Conservation (phyloP, 106 monocot genomes). For the Agapanthus africanus region DNA sequence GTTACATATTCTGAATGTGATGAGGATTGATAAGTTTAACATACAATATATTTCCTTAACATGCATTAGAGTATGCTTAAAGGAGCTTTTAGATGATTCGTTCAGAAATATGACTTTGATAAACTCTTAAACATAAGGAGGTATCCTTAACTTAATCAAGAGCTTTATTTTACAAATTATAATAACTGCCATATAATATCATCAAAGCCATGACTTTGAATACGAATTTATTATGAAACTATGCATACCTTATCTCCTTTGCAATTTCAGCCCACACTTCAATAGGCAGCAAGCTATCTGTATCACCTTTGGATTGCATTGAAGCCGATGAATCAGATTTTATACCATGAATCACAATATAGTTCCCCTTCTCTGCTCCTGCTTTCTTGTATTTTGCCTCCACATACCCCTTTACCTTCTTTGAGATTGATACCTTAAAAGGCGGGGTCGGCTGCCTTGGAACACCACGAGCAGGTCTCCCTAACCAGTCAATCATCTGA, state of each 20-base stretch:
- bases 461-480: slow-evolving; percentile 46
- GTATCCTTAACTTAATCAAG: too few species aligned
- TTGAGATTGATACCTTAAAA: slow-evolving; percentile 71
- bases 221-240: too few species aligned
- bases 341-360: slow-evolving; percentile 78
- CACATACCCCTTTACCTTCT: slow-evolving; percentile 55
- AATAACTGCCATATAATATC: not conserved
- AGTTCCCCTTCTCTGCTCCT: slow-evolving; percentile 61
- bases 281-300: slow-evolving; percentile 73
- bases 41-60: too few species aligned
- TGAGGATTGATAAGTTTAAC: too few species aligned
- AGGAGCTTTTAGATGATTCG: too few species aligned
- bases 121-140: too few species aligned
- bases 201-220: not conserved
- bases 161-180: not conserved
- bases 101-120: too few species aligned
- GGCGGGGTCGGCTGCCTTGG: slow-evolving; percentile 48
- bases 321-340: slow-evolving; percentile 73
- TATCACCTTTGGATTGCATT: slow-evolving; percentile 80
- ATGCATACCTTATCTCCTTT: slow-evolving; percentile 53
- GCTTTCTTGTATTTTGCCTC: slow-evolving; percentile 55
- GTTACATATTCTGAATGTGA: too few species aligned
- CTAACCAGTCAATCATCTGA: slow-evolving; percentile 83
- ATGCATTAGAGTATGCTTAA: too few species aligned
- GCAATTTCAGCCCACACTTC: slow-evolving; percentile 70